Evolutionary conservation across 495 filamentous ascomycete species (phyloP).

Genomic region (Aspergillus indologenus): DNA sequence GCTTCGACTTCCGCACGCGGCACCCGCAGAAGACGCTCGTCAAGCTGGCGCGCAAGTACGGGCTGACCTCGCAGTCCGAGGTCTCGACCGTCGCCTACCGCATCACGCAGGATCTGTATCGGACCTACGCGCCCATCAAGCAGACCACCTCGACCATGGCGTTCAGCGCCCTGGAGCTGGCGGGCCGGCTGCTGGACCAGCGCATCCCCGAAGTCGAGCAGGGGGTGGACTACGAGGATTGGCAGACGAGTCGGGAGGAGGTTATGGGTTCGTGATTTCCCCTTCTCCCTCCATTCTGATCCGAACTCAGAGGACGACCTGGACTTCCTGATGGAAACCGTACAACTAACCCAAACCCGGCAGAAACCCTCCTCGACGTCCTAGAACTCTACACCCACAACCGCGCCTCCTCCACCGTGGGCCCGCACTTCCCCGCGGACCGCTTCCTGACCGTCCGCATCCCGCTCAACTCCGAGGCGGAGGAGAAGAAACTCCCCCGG

Average conservation of each 20-base stretch:
- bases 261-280: conserved; percentile 56
- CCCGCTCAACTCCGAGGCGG: conserved; percentile 72
- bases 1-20: conserved; percentile 91
- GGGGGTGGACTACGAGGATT: conserved; percentile 48
- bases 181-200: conserved; percentile 59
- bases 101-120: conserved; percentile 84
- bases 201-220: conserved; percentile 46
- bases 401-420: conserved; percentile 66
- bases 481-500: conserved; percentile 51
- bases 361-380: conserved; percentile 80
- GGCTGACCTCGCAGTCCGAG: conserved; percentile 47
- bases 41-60: conserved; percentile 63
- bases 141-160: conserved; percentile 77
- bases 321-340: too few species aligned
- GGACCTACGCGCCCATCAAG: conserved; percentile 89
- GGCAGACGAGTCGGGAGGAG: conserved; percentile 61
- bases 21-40: conserved; percentile 79
- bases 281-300: background rate
- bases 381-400: conserved; percentile 87
- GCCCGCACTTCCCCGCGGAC: conserved; percentile 64
- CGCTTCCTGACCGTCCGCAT: conserved; percentile 82
- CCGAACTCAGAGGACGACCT: too few species aligned
- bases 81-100: conserved; percentile 67
- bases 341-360: background rate
- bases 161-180: conserved; percentile 76